These are phyloP conservation scores for Colletotrichum magnum DNA, from an alignment of 2,329 filamentous ascomycete genomes.

Conservation along the genomic window DNA sequence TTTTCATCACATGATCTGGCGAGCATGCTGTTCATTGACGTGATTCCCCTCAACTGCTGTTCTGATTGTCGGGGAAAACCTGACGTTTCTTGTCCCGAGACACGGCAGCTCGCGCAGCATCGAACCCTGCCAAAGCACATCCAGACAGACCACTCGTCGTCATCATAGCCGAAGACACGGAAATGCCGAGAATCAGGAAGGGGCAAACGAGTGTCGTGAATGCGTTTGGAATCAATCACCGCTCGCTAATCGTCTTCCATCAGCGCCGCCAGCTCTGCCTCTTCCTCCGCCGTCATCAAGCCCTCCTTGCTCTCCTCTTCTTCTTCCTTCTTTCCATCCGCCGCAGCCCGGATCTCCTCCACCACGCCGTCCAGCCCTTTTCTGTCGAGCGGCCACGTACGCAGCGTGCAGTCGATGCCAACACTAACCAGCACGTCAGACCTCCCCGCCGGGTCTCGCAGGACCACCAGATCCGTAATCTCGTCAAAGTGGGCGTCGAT, in stretches of 20 bases:
- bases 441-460: constrained; percentile 57
- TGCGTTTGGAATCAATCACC: neutral
- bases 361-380: constrained; percentile 66
- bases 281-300: constrained; percentile 87
- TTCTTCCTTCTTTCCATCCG: constrained; percentile 59
- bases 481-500: constrained; percentile 93
- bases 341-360: constrained; percentile 59
- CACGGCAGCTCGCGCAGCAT: neutral
- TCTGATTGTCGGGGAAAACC: neutral
- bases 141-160: neutral
- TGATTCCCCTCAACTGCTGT: neutral
- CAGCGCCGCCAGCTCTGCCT: constrained; percentile 90
- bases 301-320: constrained; percentile 61
- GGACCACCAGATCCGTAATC: constrained; percentile 82
- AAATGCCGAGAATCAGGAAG: neutral
- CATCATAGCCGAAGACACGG: neutral
- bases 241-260: constrained; percentile 81
- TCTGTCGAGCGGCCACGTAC: constrained; percentile 84
- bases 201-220: neutral
- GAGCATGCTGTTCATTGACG: neutral
- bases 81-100: neutral
- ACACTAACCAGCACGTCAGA: constrained; percentile 78
- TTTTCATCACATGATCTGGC: neutral
- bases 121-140: neutral
- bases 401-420: constrained; percentile 89